Percentiles rank a stretch among this genome's conserved stretches.
These are phyloP conservation scores for Monascus ruber DNA, from an alignment of 2,329 filamentous ascomycete species.

Conservation along the genomic window DNA sequence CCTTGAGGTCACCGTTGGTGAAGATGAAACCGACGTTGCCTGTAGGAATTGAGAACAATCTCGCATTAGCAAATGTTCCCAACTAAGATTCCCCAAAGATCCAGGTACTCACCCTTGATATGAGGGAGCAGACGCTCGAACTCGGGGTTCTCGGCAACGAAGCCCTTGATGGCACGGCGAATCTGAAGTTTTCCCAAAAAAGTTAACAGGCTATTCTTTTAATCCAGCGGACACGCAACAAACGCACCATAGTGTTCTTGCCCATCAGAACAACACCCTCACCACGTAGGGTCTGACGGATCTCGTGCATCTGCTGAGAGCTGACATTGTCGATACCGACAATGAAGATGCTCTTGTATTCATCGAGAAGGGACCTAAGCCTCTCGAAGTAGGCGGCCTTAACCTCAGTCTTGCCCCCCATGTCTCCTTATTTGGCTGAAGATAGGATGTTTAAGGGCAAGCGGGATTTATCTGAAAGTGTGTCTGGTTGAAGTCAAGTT, in stretches of 20 bases:
- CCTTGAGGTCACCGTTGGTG: conserved; percentile 94
- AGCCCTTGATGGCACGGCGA: conserved; percentile 93
- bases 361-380: conserved; percentile 93
- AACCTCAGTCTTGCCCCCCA: conserved; percentile 93
- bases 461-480: conserved; percentile 34
- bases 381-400: conserved; percentile 99
- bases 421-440: conserved; percentile 85
- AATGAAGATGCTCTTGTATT: conserved; percentile 97
- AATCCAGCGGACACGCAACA: background rate
- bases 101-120: conserved; percentile 56
- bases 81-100: background rate
- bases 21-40: conserved; percentile 99
- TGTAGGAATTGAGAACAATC: conserved; percentile 11
- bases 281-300: conserved; percentile 79
- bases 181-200: conserved; percentile 42
- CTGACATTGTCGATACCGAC: conserved; percentile 98
- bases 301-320: conserved; percentile 99
- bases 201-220: background rate
- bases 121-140: conserved; percentile 95
- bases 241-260: conserved; percentile 97
- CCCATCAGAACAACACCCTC: conserved; percentile 97
- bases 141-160: conserved; percentile 81
- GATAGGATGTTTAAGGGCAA: conserved; percentile 98
- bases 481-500: conserved; percentile 12
- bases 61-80: too few relatives aligned